Base-by-base conservation (phyloP, 495 filamentous ascomycete species). In the Talaromyces ruber region DNA sequence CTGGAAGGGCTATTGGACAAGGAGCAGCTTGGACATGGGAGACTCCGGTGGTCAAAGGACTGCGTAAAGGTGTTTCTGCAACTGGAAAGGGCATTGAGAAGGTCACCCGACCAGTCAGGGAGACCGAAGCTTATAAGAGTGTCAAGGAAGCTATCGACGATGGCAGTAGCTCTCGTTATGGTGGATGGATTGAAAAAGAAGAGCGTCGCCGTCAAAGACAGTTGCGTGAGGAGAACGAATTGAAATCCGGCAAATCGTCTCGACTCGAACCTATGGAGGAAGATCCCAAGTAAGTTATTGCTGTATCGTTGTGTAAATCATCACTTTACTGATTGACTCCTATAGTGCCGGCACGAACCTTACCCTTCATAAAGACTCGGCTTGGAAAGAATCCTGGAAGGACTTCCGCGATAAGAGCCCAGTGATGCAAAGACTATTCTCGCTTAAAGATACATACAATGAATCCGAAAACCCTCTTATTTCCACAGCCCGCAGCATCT, bases 131-230 rank as follows among this genome's bases (percentile, higher is more conserved):
- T 5, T 98, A 85, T 74, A 93, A 95, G 75, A 88, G 87, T 65
- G 92, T 98, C 53, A 97, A 97, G 82, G 82, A 97, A 47, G 91
- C 93, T 55, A 93, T 98, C 66, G 94, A 98, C 74, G 95, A 98
- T 72, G 94, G 94, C 16, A 94, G 92, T 74, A 96, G 92, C 71
- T 95, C 92, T 30, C 83, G 91, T 61, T 98, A 98, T 69, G 94
- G 94, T 67, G 94, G 94, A 6, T 98, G 92, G 89, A 76, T 92
- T 32, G 94, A 98, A 70, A 94, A 93, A 72, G 94, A 98, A 68
- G 94, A 98, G 76, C 83, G 94, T 53, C 84, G 86, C 66, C 88
- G 82, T 67, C 82, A 84, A 68, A 81, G 90, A 64, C 88, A 96
- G 68, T 66, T 84, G 50, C 81, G 92, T 29, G 91, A 96, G 72